Evolutionary conservation across 1,284 basidiomycete genomes (phyloP).

Genomic region (Naganishia liquefaciens): DNA sequence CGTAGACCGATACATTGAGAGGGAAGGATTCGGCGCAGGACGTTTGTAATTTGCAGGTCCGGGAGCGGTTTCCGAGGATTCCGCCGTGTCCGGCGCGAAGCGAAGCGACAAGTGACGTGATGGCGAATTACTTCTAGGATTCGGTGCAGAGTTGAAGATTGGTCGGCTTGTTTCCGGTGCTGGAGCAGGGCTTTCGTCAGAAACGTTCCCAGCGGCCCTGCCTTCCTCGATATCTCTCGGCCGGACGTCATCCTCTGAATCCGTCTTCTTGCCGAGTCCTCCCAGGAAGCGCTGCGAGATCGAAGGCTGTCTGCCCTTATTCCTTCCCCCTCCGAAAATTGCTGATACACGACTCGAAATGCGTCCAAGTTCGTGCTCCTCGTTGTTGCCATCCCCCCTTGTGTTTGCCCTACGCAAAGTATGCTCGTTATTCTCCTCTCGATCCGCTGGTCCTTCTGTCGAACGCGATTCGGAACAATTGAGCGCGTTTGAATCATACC

Average conservation of each 20-base stretch:
- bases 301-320: constrained; percentile 26
- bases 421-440: not conserved
- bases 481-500: not conserved
- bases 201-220: not conserved
- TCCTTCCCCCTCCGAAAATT: constrained; percentile 15
- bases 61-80: constrained; percentile 47
- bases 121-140: constrained; percentile 33
- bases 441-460: constrained; percentile 6
- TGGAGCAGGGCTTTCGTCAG: not conserved
- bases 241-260: constrained; percentile 6
- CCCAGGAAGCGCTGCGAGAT: constrained; percentile 16
- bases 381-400: not conserved
- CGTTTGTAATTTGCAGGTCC: constrained; percentile 43
- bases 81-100: constrained; percentile 45
- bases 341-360: constrained; percentile 20
- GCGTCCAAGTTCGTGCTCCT: constrained; percentile 12
- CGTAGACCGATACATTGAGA: constrained; percentile 47
- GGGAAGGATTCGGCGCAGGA: constrained; percentile 42
- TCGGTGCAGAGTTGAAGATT: constrained; percentile 31
- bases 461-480: constrained; percentile 2
- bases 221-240: constrained; percentile 26
- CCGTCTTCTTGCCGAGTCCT: constrained; percentile 8
- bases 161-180: constrained; percentile 9
- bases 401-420: constrained; percentile 7
- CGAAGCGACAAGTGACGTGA: constrained; percentile 39